Percentiles rank a stretch among this genome's conserved stretches.
Conservation (phyloP, 2,329 filamentous ascomycete genomes). For the Ophiostoma angusticollis region DNA sequence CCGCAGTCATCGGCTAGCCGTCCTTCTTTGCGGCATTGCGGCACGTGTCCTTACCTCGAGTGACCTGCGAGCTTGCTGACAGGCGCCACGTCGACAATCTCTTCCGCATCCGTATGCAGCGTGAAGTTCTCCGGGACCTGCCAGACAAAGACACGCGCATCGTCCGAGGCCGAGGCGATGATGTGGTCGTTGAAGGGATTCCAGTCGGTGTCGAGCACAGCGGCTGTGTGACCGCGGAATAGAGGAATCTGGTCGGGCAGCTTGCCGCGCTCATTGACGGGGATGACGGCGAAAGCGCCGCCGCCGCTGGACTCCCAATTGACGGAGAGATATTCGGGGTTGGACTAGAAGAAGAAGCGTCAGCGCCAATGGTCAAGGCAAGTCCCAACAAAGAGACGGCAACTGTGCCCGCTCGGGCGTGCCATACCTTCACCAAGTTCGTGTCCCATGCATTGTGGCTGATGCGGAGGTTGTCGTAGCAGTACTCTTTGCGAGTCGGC, state of each 20-base stretch:
- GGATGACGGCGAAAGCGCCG: slow-evolving; percentile 93
- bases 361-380: background rate
- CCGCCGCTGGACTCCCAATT: slow-evolving; percentile 97
- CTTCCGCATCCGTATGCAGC: slow-evolving; percentile 72
- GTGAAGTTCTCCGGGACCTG: slow-evolving; percentile 82
- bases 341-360: slow-evolving; percentile 47
- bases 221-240: slow-evolving; percentile 90
- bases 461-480: slow-evolving; percentile 95
- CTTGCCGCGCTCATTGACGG: slow-evolving; percentile 77
- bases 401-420: too few relatives aligned
- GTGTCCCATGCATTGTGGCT: slow-evolving; percentile 99
- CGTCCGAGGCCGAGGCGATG: slow-evolving; percentile 87
- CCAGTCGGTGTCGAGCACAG: slow-evolving; percentile 97
- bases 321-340: slow-evolving; percentile 89
- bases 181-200: slow-evolving; percentile 92
- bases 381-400: too few relatives aligned
- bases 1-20: too few relatives aligned
- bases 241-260: slow-evolving; percentile 85
- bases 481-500: slow-evolving; percentile 89
- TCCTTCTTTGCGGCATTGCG: too few relatives aligned
- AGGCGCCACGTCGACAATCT: slow-evolving; percentile 69
- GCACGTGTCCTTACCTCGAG: slow-evolving; percentile 56
- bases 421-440: slow-evolving; percentile 86
- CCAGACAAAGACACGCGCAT: slow-evolving; percentile 96
- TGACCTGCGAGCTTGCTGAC: slow-evolving; percentile 75